A percentile compares a stretch with the other conserved stretches of the same genome.
These are phyloP conservation scores for Calonectria ilicicola DNA, from an alignment of 2,329 filamentous ascomycete genomes.

Conservation along the genomic window DNA sequence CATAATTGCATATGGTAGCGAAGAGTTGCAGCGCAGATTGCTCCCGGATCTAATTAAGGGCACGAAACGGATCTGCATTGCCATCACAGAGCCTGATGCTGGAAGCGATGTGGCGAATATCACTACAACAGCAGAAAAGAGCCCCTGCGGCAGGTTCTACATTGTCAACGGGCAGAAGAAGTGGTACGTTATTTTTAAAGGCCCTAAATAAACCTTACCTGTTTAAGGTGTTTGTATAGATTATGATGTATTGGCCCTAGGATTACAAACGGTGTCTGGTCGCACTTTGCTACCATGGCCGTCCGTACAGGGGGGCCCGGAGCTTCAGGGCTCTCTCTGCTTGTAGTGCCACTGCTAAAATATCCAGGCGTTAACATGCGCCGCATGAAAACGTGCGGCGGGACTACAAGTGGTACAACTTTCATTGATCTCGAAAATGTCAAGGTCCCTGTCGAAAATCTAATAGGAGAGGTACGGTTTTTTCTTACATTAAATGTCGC, in stretches of 20 bases:
- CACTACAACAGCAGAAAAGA: conserved; percentile 73
- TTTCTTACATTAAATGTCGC: too few relatives aligned
- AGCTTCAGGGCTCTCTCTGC: conserved; percentile 71
- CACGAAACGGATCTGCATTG: conserved; percentile 77
- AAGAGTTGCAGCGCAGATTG: conserved; percentile 71
- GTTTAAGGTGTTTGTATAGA: too few relatives aligned
- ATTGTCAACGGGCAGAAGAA: conserved; percentile 81
- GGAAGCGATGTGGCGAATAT: conserved; percentile 82
- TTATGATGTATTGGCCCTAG: conserved; percentile 53
- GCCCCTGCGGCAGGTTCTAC: conserved; percentile 73
- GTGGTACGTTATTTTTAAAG: not conserved
- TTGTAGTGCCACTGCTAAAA: conserved; percentile 76
- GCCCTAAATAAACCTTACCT: too few relatives aligned
- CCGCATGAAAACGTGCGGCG: conserved; percentile 74
- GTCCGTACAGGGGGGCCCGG: conserved; percentile 78
- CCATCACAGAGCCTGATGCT: conserved; percentile 82
- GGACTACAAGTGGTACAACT: conserved; percentile 75
- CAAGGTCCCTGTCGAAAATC: conserved; percentile 75
- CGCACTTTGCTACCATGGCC: conserved; percentile 76
- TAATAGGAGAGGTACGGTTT: conserved; percentile 66
- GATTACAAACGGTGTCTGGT: conserved; percentile 82
- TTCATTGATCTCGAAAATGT: conserved; percentile 84
- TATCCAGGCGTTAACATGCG: conserved; percentile 76
- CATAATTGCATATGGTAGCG: conserved; percentile 75
- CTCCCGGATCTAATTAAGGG: conserved; percentile 76